Conservation (phyloP, 2,329 filamentous ascomycete genomes). For the Diaporthe caulivora region DNA sequence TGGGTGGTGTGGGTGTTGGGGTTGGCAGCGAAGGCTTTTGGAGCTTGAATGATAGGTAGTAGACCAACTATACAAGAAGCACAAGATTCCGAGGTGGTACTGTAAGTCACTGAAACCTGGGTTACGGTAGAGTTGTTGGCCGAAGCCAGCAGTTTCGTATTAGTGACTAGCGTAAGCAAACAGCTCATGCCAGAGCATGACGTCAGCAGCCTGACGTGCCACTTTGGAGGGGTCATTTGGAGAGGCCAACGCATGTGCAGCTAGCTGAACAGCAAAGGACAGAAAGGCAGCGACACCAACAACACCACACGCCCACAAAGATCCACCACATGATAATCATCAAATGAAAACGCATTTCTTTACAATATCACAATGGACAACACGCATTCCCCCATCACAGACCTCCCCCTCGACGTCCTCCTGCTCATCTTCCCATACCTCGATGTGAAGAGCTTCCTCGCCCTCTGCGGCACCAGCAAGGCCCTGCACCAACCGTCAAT, state of each 20-base stretch:
- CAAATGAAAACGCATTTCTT: background rate
- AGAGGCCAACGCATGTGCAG: too few species aligned
- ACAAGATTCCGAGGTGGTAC: too few species aligned
- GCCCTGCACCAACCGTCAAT: constrained; percentile 14
- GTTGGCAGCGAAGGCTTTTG: too few species aligned
- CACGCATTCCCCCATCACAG: background rate
- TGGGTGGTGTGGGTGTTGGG: background rate
- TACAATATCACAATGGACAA: background rate
- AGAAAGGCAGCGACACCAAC: background rate
- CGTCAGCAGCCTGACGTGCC: background rate
- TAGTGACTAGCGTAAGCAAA: background rate
- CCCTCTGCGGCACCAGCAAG: constrained; percentile 20
- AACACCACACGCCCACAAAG: too few species aligned
- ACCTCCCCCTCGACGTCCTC: constrained; percentile 19
- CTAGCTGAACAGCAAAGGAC: background rate
- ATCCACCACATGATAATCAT: background rate
- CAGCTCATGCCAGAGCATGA: background rate
- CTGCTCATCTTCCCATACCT: constrained; percentile 21
- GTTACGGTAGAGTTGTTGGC: too few species aligned
- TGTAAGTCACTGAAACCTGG: too few species aligned
- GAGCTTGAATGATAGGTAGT: too few species aligned
- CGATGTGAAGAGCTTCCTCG: constrained; percentile 9
- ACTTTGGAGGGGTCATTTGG: background rate
- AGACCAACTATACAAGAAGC: too few species aligned
- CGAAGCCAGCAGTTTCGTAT: too few species aligned